These are phyloP conservation scores for Mycena haematopus DNA, from an alignment of 768 basidiomycete genomes.

Conservation along the genomic window DNA sequence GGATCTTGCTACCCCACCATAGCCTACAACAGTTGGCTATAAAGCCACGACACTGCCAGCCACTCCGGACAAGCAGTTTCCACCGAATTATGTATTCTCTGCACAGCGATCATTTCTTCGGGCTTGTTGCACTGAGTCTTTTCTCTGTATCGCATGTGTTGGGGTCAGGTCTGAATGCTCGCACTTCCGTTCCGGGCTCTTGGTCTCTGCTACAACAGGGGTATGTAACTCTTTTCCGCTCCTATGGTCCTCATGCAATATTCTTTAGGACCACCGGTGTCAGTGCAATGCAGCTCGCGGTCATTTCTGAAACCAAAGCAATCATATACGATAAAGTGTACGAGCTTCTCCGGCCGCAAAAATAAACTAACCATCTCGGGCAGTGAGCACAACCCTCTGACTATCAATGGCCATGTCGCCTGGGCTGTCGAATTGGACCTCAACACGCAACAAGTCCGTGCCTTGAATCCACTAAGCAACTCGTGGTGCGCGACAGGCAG, in stretches of 20 bases:
- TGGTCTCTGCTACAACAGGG: conserved; percentile 20
- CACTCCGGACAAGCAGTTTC: no score
- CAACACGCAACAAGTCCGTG: conserved; percentile 42
- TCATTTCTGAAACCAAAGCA: conserved; percentile 31
- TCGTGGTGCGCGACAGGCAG: conserved; percentile 50
- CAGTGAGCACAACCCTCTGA: conserved; percentile 46
- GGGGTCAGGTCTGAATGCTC: no score
- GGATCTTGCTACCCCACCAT: no score
- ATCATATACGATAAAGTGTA: conserved; percentile 34
- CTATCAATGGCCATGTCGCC: conserved; percentile 46
- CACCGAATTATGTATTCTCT: no score
- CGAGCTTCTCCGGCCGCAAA: conserved; percentile 1
- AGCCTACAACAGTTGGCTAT: no score
- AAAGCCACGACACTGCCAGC: no score
- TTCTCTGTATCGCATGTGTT: no score
- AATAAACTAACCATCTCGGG: not conserved
- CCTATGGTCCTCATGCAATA: not conserved
- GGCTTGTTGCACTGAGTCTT: no score
- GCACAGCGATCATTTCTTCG: no score
- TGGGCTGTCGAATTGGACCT: conserved; percentile 53
- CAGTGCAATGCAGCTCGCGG: conserved; percentile 28
- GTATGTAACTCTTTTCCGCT: conserved; percentile 10
- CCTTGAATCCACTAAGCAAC: conserved; percentile 42
- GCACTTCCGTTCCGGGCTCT: no score
- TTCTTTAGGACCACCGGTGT: conserved; percentile 31